Percentiles rank a stretch among this genome's conserved stretches.
Conservation (phyloP, 208 protist species). For the Crithidia mellificae region DNA sequence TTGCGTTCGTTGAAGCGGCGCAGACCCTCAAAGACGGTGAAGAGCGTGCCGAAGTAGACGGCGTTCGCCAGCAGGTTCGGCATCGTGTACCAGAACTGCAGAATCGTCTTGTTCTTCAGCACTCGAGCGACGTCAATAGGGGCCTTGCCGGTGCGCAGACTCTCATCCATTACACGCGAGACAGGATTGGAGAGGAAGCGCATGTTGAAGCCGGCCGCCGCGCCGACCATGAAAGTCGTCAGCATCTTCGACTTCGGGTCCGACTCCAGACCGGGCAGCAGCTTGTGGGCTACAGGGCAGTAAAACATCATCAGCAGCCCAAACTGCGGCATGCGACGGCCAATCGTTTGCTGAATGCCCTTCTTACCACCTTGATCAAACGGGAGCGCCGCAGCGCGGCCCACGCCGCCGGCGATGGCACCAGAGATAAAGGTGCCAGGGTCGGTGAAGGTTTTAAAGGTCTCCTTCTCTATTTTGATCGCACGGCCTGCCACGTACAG, state of each 20-base stretch:
- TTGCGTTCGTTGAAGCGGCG: constrained; percentile 87
- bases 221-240: constrained; percentile 81
- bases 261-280: constrained; percentile 65
- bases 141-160: constrained; percentile 65
- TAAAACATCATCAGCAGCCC: constrained; percentile 90
- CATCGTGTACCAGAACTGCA: constrained; percentile 88
- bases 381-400: constrained; percentile 54
- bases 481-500: constrained; percentile 42
- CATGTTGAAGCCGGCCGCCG: constrained; percentile 82
- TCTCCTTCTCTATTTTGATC: constrained; percentile 69
- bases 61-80: constrained; percentile 86
- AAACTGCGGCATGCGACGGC: constrained; percentile 77
- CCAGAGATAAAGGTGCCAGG: constrained; percentile 83
- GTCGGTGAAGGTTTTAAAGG: constrained; percentile 58
- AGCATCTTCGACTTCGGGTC: constrained; percentile 75
- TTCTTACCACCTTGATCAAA: constrained; percentile 83
- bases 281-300: constrained; percentile 59
- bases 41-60: constrained; percentile 84
- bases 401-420: constrained; percentile 66
- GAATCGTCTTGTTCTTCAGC: constrained; percentile 80
- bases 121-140: constrained; percentile 51
- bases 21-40: constrained; percentile 88
- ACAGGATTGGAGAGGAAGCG: constrained; percentile 85
- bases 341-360: constrained; percentile 62
- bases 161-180: constrained; percentile 83